phyloP scores from a whole-genome alignment of 2,329 filamentous ascomycete species.

The Ophiostoma perfectum region DNA sequence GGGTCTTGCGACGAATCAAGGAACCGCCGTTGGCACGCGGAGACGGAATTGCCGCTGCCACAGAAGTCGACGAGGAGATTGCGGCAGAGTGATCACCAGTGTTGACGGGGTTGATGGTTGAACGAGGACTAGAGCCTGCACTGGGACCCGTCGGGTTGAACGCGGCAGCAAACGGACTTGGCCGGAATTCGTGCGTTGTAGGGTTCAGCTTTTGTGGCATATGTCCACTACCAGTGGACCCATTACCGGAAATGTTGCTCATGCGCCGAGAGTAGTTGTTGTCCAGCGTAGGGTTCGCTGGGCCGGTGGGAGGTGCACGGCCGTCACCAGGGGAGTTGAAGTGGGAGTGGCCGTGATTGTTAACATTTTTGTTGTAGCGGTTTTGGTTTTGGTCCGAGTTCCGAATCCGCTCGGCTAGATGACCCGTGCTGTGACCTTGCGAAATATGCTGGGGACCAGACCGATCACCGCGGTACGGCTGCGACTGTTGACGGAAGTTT shows the following conservation, averaged over 20 bases:
- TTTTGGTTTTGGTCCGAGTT: conserved; percentile 43
- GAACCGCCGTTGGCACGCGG: conserved; percentile 4
- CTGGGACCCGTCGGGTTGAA: conserved; percentile 74
- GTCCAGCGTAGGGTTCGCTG: conserved; percentile 51
- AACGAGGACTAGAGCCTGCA: conserved; percentile 65
- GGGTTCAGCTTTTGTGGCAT: conserved; percentile 57
- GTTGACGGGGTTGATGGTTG: conserved; percentile 47
- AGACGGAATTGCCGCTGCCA: conserved; percentile 13
- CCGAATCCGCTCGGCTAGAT: conserved; percentile 47
- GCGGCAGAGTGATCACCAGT: conserved; percentile 21
- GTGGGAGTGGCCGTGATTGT: conserved; percentile 29
- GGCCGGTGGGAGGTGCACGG: conserved; percentile 68
- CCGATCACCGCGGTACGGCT: conserved; percentile 47
- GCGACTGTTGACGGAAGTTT: conserved; percentile 43
- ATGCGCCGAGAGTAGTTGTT: conserved; percentile 49
- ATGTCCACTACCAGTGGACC: conserved; percentile 37
- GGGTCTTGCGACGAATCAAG: conserved; percentile 65
- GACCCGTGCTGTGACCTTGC: conserved; percentile 40
- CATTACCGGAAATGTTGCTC: conserved; percentile 40
- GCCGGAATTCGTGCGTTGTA: conserved; percentile 73
- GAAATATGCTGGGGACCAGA: conserved; percentile 39
- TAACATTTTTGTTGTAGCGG: conserved; percentile 33
- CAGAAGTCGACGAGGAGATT: conserved; percentile 23
- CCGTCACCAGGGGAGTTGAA: conserved; percentile 57
- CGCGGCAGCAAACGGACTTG: conserved; percentile 70